Conservation (phyloP, 805 yeast species). For the Danielozyma ontarioensis region DNA sequence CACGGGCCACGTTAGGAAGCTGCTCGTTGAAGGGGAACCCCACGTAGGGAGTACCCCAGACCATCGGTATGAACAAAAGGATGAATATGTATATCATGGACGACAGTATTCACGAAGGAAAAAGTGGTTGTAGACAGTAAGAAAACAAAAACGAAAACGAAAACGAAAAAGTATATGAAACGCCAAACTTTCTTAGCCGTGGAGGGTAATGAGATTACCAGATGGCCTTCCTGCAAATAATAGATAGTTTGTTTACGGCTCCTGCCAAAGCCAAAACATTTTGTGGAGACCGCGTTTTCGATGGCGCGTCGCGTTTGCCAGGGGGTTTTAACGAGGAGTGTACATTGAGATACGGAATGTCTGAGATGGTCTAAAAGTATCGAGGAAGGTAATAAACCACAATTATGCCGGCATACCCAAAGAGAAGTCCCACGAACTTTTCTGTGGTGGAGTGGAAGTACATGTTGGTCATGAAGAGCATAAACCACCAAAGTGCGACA, state of each 20-base stretch:
- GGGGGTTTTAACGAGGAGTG: too few species aligned
- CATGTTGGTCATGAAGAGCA: slow-evolving; percentile 77
- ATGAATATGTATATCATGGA: not conserved
- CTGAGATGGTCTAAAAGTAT: too few species aligned
- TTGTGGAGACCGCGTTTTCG: too few species aligned
- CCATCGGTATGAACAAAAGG: slow-evolving; percentile 6
- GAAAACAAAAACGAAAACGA: too few species aligned
- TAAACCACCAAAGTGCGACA: slow-evolving; percentile 69
- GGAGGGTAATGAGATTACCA: too few species aligned
- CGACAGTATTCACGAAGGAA: not conserved
- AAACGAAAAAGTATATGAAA: too few species aligned
- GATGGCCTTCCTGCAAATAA: too few species aligned
- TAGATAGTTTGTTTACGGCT: too few species aligned
- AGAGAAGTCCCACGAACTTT: slow-evolving; percentile 63
- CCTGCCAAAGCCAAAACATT: too few species aligned
- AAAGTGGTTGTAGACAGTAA: not conserved
- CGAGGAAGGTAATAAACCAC: slow-evolving; percentile 43
- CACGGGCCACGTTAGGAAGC: slow-evolving; percentile 82
- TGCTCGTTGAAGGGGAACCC: slow-evolving; percentile 82
- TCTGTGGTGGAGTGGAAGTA: slow-evolving; percentile 81
- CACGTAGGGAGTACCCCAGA: slow-evolving; percentile 43
- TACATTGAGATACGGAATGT: too few species aligned
- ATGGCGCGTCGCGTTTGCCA: too few species aligned
- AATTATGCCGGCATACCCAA: slow-evolving; percentile 51
- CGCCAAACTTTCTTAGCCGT: too few species aligned